Conservation (phyloP, 768 basidiomycete genomes). For the Phanerochaete sordida region DNA sequence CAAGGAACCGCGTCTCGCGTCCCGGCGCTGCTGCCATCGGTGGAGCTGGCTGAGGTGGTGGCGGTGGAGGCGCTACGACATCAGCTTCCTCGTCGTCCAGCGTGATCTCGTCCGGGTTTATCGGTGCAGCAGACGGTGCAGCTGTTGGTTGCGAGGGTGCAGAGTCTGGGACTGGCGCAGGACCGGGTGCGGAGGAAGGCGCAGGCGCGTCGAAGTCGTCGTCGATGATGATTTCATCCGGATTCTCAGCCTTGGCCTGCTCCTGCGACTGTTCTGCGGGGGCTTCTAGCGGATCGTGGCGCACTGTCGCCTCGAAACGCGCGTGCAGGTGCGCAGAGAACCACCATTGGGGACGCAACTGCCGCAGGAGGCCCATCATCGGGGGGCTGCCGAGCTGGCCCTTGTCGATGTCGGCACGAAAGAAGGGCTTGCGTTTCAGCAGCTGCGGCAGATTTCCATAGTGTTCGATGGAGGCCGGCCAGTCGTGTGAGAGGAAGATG, state of each 20-base stretch:
- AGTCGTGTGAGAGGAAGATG: slow-evolving; percentile 95
- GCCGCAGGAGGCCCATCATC: slow-evolving; percentile 69
- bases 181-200: not conserved
- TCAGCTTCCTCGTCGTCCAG: slow-evolving; percentile 47
- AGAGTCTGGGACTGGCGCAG: not conserved
- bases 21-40: not conserved
- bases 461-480: slow-evolving; percentile 84
- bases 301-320: slow-evolving; percentile 72
- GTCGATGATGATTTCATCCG: slow-evolving; percentile 39
- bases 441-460: slow-evolving; percentile 68
- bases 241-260: slow-evolving; percentile 19
- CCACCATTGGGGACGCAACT: slow-evolving; percentile 82
- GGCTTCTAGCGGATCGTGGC: slow-evolving; percentile 30
- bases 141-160: not conserved
- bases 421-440: slow-evolving; percentile 74
- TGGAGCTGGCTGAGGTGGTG: not conserved
- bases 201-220: slow-evolving; percentile 19
- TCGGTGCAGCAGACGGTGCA: not conserved
- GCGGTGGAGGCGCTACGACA: slow-evolving; percentile 32
- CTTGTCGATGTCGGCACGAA: slow-evolving; percentile 62
- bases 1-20: slow-evolving; percentile 71
- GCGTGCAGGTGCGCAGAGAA: slow-evolving; percentile 91
- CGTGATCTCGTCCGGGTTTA: slow-evolving; percentile 50
- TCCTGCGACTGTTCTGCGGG: not conserved
- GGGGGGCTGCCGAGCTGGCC: slow-evolving; percentile 85